Base-by-base conservation (phyloP, 495 filamentous ascomycete genomes). In the Penicillium samsonianum region DNA sequence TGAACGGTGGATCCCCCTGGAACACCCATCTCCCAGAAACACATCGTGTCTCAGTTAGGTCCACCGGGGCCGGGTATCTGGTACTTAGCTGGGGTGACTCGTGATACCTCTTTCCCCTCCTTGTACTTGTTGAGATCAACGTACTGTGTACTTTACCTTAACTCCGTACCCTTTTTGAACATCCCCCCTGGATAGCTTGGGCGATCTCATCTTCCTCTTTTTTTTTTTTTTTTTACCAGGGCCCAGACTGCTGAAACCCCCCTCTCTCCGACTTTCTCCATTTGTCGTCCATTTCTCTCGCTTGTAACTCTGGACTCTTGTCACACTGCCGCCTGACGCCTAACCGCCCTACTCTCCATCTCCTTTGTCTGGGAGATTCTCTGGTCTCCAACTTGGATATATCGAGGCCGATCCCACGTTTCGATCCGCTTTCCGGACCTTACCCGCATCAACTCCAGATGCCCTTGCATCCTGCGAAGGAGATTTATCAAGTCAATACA, bases 31-130 rank as follows among this genome's bases (percentile, higher is more conserved):
- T 22, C 33, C 28, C 33, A 53, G 70, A 73, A 74, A 74, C 71
- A 69, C 60, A 53, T 63, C 61, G 67, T 74, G 73, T 76, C 73
- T 76, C 73, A 75, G 71, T 48, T 42, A 58, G 57, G 60, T 68
- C 57, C 67, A 57, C 42, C 49, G 23, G 20, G 22, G 46, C 10
- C 35, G 23, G 12, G 58, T 61, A 57, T 47, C 40, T 42, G 54
- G 59, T 61, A 61, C 59, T 57, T 61, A 11, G 0, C 26, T 25
- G 50, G 38, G n/a, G 31, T 35, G 14, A 20, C 51, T 28, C 8
- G 26, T 35, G 3, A 8, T 37, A 8, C 20, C 20, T 17, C 9
- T 6, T 35, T 25, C 52, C 52, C 52, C 52, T 54, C 51, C 11
- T 46, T 45, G 42, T 0, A 10, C 17, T 40, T 41, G 8, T 12